Percentiles rank a stretch among this genome's conserved stretches.
Evolutionary conservation across 2,329 filamentous ascomycete species (phyloP).

Genomic region (Xylariaceae sp.): DNA sequence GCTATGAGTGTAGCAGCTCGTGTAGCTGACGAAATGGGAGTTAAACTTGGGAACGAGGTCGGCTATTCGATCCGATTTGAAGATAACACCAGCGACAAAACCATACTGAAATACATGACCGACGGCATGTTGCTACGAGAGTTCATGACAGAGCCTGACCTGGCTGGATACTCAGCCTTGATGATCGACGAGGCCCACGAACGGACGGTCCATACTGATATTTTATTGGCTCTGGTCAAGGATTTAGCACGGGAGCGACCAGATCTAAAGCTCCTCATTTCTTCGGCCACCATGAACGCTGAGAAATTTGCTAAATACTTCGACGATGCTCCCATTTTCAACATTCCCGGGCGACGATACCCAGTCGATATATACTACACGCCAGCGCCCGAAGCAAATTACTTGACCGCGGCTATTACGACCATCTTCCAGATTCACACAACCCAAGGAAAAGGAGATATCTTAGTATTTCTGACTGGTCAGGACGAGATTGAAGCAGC

Average conservation of each 20-base stretch:
- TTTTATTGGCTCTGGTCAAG: constrained; percentile 81
- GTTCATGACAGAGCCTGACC: constrained; percentile 81
- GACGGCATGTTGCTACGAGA: constrained; percentile 92
- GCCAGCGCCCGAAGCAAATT: constrained; percentile 87
- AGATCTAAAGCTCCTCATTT: constrained; percentile 86
- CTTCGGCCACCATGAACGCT: constrained; percentile 90
- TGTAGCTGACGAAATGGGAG: constrained; percentile 90
- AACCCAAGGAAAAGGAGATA: constrained; percentile 78
- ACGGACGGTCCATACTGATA: constrained; percentile 84
- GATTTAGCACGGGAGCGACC: constrained; percentile 78
- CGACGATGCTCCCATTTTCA: constrained; percentile 88
- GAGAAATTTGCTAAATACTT: constrained; percentile 91
- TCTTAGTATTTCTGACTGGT: constrained; percentile 90
- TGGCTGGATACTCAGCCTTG: constrained; percentile 76
- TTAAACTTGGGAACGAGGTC: constrained; percentile 85
- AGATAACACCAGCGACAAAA: constrained; percentile 86
- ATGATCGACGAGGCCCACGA: constrained; percentile 99
- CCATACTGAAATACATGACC: constrained; percentile 91
- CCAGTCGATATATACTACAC: constrained; percentile 92
- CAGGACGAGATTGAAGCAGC: constrained; percentile 94
- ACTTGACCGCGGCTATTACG: constrained; percentile 83
- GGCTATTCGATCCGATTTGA: constrained; percentile 96
- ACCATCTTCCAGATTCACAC: constrained; percentile 95
- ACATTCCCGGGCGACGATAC: constrained; percentile 83
- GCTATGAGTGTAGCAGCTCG: constrained; percentile 97